phyloP scores from a whole-genome alignment of 768 basidiomycete genomes.

The Suillus subluteus region DNA sequence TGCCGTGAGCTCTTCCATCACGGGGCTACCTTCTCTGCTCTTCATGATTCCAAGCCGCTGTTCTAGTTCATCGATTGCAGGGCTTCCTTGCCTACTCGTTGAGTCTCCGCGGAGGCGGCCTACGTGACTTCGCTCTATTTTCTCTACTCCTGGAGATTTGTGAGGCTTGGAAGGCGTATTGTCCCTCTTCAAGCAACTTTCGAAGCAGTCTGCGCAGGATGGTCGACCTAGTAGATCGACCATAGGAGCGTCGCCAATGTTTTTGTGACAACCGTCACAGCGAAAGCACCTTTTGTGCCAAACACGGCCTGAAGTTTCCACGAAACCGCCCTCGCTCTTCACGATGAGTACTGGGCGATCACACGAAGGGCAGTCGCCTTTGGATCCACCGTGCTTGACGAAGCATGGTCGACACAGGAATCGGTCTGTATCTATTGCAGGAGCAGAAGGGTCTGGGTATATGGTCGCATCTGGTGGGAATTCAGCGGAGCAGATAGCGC shows the following conservation, averaged over 20 bases:
- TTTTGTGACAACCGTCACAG: conserved; percentile 72
- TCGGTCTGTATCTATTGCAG: conserved; percentile 35
- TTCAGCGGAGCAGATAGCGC: conserved; percentile 60
- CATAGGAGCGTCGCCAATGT: conserved; percentile 75
- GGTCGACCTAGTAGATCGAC: conserved; percentile 84
- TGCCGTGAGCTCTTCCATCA: conserved; percentile 53
- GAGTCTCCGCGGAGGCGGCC: conserved; percentile 48
- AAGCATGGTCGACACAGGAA: conserved; percentile 83
- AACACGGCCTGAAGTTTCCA: conserved; percentile 67
- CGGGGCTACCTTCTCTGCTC: conserved; percentile 58
- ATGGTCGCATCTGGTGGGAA: conserved; percentile 87
- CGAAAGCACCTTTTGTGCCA: conserved; percentile 87
- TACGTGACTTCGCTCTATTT: conserved; percentile 42
- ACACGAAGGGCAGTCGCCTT: conserved; percentile 72
- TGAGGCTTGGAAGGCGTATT: conserved; percentile 42
- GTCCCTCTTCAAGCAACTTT: conserved; percentile 66
- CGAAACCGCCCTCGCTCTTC: conserved; percentile 76
- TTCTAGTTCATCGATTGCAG: conserved; percentile 67
- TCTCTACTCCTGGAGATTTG: conserved; percentile 36
- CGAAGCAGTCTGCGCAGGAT: conserved; percentile 81
- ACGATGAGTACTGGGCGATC: conserved; percentile 71
- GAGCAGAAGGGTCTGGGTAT: conserved; percentile 66
- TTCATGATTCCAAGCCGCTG: conserved; percentile 59
- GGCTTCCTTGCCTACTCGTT: conserved; percentile 56
- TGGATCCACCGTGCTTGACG: conserved; percentile 70